These are phyloP conservation scores for Anthoceros angustus DNA, from an alignment of 225 moss, liverwort and hornwort genomes.

Conservation along the genomic window DNA sequence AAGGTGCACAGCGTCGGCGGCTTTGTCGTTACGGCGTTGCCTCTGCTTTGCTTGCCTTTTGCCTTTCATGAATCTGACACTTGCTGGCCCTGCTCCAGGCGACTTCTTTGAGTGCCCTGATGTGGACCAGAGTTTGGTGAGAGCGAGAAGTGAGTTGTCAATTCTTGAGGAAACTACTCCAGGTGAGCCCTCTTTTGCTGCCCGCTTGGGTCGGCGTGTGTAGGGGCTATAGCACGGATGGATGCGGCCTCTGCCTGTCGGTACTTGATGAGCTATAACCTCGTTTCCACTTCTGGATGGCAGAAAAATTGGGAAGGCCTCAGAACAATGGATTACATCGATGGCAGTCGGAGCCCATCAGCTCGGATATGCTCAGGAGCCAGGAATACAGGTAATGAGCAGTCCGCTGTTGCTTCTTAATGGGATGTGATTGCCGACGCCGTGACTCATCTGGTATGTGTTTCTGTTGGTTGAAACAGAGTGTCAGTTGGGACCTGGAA, in stretches of 20 bases:
- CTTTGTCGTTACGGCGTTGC: background rate
- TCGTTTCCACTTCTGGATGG: too few species aligned
- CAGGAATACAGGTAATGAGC: conserved; percentile 25
- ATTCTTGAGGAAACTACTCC: background rate
- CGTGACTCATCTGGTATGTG: background rate
- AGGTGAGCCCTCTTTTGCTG: background rate
- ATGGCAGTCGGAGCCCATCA: conserved; percentile 25
- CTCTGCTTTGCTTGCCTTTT: too few species aligned
- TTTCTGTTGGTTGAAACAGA: conserved; percentile 23
- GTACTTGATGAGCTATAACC: too few species aligned
- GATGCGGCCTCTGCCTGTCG: too few species aligned
- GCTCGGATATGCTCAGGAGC: conserved; percentile 19
- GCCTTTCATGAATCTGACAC: too few species aligned
- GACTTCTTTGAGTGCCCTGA: too few species aligned
- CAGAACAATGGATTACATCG: background rate
- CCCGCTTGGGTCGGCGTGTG: too few species aligned
- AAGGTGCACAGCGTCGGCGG: conserved; percentile 17
- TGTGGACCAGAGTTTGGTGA: background rate
- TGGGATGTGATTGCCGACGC: background rate
- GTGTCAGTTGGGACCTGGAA: conserved; percentile 89
- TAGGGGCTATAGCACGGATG: too few species aligned
- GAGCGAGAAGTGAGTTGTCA: background rate
- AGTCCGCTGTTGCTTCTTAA: background rate
- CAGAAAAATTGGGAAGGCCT: background rate
- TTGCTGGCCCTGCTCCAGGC: too few species aligned